Conservation (phyloP, 169 alveolate species). For the Perkinsus marinus region DNA sequence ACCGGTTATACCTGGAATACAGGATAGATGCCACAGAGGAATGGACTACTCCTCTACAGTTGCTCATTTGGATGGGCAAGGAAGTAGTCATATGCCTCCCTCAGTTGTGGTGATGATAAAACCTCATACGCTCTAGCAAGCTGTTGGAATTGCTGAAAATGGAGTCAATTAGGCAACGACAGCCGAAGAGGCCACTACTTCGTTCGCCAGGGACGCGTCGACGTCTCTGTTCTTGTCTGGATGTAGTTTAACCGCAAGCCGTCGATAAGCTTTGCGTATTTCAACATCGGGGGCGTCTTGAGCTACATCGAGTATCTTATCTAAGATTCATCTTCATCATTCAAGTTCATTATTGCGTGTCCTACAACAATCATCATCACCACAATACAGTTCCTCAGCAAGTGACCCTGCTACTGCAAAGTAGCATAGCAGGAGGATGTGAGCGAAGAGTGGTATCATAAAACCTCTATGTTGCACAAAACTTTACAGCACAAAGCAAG, state of each 20-base stretch:
- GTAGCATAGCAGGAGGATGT: background rate
- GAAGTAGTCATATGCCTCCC: background rate
- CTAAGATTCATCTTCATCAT: background rate
- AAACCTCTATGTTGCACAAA: background rate
- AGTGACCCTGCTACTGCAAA: background rate
- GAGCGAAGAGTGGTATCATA: background rate
- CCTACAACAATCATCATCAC: background rate
- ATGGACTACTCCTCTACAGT: background rate
- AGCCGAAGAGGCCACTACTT: background rate
- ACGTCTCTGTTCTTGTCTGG: slow-evolving; percentile 52
- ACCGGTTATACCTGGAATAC: background rate
- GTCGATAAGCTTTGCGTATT: slow-evolving; percentile 57
- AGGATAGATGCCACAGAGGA: background rate
- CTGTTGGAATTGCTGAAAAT: slow-evolving; percentile 2
- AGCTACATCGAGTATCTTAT: slow-evolving; percentile 57
- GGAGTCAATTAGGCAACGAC: background rate
- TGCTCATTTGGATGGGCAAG: background rate
- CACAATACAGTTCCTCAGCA: background rate
- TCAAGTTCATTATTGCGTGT: background rate
- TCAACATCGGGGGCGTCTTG: slow-evolving; percentile 53
- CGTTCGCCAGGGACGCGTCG: background rate
- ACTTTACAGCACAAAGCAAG: too few relatives aligned
- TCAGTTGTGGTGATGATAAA: background rate
- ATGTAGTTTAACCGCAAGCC: slow-evolving; percentile 56
- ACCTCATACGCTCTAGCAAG: slow-evolving; percentile 1